phyloP scores from a whole-genome alignment of 1,284 basidiomycete genomes.

The Trichosporon faecale region DNA sequence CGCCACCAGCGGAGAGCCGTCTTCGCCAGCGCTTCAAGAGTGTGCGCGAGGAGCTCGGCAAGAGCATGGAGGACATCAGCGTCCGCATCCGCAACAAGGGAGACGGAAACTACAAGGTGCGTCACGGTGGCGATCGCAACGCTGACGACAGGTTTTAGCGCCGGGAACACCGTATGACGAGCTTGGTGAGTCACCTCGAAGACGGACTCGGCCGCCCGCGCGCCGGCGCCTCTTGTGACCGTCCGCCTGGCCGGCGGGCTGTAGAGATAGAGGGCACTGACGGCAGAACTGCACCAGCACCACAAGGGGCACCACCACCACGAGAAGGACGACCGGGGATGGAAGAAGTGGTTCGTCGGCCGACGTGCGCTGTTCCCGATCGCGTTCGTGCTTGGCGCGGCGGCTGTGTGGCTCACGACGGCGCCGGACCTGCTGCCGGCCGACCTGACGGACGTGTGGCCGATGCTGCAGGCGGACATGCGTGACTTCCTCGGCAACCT shows the following conservation, averaged over 20 bases:
- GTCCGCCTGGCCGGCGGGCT: background rate
- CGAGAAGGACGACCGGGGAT: constrained; percentile 13
- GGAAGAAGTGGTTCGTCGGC: constrained; percentile 33
- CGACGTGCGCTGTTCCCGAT: constrained; percentile 24
- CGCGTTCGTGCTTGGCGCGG: constrained; percentile 22
- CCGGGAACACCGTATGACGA: constrained; percentile 52
- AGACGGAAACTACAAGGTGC: constrained; percentile 21
- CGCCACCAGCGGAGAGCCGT: background rate
- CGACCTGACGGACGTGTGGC: constrained; percentile 32
- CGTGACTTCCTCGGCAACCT: constrained; percentile 43
- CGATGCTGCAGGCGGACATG: constrained; percentile 42
- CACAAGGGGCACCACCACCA: constrained; percentile 26
- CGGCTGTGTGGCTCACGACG: constrained; percentile 25
- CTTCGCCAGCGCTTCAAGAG: constrained; percentile 19
- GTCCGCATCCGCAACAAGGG: constrained; percentile 39
- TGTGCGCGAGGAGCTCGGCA: constrained; percentile 25
- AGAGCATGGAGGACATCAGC: constrained; percentile 36
- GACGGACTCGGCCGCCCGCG: background rate
- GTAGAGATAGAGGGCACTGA: background rate
- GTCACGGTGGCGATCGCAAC: background rate
- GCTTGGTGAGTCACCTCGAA: constrained; percentile 33
- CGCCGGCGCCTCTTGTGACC: background rate
- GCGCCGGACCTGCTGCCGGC: constrained; percentile 26
- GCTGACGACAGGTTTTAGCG: constrained; percentile 31
- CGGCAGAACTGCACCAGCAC: constrained; percentile 38